Evolutionary conservation across 352 stramenopile species (phyloP), one percentile per base, ranked within the genome.

Genomic region (Phytophthora citricola): DNA sequence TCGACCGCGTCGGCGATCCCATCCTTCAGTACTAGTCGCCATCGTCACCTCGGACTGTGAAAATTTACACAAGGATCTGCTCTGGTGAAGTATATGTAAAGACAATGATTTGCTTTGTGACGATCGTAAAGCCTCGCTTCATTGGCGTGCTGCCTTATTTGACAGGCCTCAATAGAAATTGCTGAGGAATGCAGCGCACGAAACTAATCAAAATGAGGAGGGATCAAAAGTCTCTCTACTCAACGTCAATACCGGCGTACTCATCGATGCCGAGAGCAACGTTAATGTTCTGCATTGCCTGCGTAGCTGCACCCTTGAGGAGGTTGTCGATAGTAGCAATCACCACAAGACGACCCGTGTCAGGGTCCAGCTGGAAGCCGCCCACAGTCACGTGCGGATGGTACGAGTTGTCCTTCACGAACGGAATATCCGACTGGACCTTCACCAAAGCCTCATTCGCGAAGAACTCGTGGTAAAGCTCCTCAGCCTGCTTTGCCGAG

Each of bases 281-380:
- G 73, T 98, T 98, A 72, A 98, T 97, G 79, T 98, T 98, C 71
- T 98, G 94, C 61, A 98, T 74, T 31, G 91, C 91, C 76, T 98
- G 94, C 3, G 90, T 97, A 41, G 92, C 93, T 3, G 94, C 94
- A 11, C 94, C 94, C 85, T 98, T 98, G 52, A 98, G 82, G 47
- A 98, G 78, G 73, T 98, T 98, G 75, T 98, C 94, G 62, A 98
- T 97, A 22, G 91, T 94, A 14, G 81, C 76, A 44, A 98, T 76
- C 17, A 97, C 76, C 44, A 97, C 93, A 24, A 97, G 69, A 27
- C 93, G 83, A 15, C 91, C 90, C 20, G 91, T 93, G 47, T 91
- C 68, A 10, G 80, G 72, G 69, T 98, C 92, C 53, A 95, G 74
- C 52, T 97, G 86, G 71, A 98, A 97, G 60, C 89, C 90, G 22